phyloP scores from a whole-genome alignment of 179 eudicot species.

The Beta lomatogona region DNA sequence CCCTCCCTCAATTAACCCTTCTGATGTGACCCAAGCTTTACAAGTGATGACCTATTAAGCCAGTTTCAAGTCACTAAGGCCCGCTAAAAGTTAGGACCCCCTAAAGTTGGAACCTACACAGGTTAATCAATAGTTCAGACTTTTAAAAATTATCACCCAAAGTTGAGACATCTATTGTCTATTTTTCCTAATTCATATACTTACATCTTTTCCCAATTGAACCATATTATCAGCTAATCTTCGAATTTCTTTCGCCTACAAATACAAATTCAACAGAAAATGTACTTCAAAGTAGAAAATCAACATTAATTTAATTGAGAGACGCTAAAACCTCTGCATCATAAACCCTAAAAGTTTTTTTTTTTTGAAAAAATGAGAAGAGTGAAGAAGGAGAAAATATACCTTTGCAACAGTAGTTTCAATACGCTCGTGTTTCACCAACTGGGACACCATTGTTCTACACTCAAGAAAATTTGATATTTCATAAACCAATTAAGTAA shows the following conservation, averaged over 20 bases:
- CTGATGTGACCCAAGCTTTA: too few relatives aligned
- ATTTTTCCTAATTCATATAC: constrained; percentile 5
- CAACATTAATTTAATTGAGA: neutral
- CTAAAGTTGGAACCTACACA: too few relatives aligned
- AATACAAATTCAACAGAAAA: neutral
- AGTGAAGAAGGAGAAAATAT: neutral
- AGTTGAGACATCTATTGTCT: too few relatives aligned
- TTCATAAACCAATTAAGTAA: neutral
- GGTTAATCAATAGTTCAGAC: too few relatives aligned
- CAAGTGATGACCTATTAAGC: too few relatives aligned
- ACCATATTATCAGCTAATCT: constrained; percentile 98
- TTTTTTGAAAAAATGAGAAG: neutral
- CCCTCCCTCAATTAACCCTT: too few relatives aligned
- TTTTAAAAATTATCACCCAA: too few relatives aligned
- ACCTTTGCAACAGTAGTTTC: constrained; percentile 98
- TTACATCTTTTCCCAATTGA: constrained; percentile 89
- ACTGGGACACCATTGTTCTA: constrained; percentile 96
- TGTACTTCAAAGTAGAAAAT: too few relatives aligned
- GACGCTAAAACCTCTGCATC: constrained; percentile 23
- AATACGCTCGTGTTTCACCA: constrained; percentile 93
- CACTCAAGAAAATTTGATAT: neutral
- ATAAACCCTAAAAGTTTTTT: constrained; percentile 31
- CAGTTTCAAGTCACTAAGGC: too few relatives aligned
- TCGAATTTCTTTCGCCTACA: constrained; percentile 90
- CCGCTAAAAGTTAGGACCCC: too few relatives aligned